These are phyloP conservation scores for Allium fistulosum DNA, from an alignment of 106 monocot species.

Conservation along the genomic window DNA sequence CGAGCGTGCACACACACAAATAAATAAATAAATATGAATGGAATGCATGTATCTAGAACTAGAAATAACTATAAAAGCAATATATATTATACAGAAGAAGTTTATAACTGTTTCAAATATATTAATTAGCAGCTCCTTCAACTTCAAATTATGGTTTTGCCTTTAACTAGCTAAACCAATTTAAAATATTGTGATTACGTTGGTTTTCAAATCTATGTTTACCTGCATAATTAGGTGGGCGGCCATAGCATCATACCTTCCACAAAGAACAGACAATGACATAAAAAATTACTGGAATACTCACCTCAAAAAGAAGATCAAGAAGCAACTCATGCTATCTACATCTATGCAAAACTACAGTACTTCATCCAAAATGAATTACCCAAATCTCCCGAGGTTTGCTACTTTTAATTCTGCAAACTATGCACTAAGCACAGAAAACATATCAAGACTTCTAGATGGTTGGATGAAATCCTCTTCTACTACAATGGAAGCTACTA, in stretches of 20 bases:
- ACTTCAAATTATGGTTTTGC: too few species aligned
- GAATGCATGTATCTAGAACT: too few species aligned
- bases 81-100: too few species aligned
- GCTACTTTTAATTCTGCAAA: conserved; percentile 6
- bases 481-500: neutral
- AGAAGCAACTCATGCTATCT: conserved; percentile 13
- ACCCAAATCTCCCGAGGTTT: conserved; percentile 4
- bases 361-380: neutral
- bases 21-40: too few species aligned
- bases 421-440: conserved; percentile 51
- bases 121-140: too few species aligned
- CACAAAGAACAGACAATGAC: conserved; percentile 74
- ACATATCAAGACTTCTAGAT: conserved; percentile 58
- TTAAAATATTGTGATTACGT: too few species aligned
- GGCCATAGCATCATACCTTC: conserved; percentile 72
- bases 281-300: conserved; percentile 92
- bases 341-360: neutral
- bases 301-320: conserved; percentile 72
- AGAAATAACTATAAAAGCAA: too few species aligned
- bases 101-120: too few species aligned
- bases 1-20: too few species aligned
- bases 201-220: too few species aligned
- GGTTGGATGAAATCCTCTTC: conserved; percentile 41
- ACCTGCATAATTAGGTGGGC: conserved; percentile 39
- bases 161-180: too few species aligned